Evolutionary conservation across 768 basidiomycete genomes (phyloP), one percentile per base, ranked within the genome.

Genomic region (Lyophyllum atratum): DNA sequence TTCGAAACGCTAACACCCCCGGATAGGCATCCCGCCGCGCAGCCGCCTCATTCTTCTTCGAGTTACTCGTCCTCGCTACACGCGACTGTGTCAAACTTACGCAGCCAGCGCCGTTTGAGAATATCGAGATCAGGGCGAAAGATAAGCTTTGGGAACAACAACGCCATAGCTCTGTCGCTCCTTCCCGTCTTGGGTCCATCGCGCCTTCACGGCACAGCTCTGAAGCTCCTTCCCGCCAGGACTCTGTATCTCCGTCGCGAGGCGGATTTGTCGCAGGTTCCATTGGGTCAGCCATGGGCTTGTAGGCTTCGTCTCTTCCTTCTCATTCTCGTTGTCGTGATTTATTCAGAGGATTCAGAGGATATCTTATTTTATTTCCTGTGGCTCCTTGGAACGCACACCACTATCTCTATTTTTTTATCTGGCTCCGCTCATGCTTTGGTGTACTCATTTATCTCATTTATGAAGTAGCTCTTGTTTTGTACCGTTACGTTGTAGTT

Each of bases 1-100:
- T 15, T 57, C 44, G 51, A 54, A 39, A 60, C 19, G 28, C 33
- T 62, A 11, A 66, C 25, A 2, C 25, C 14, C 9, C 37, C 49
- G 33, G 49, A 48, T 63, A 95, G 92, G 90, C 94, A 12, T 90
- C 93, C 10, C 88, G 92, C 46, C 86, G 93, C 40, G 97, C 95
- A 12, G 94, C 96, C 1, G 86, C 96, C 1, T 87, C 93, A 1
- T 98, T 99, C 79, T 99, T 99, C 81, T 99, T 99, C 69, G 97
- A 99, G 72, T 74, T 98, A 31, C 86, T 99, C 26, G 93, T 98
- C 1, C 84, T 99, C 1, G 89, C 93, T 10, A 98, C 96, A 4
- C 87, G 92, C 31, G 95, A 98, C 70, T 94, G 91, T 68, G 77
- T 99, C 63, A 85, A 90, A 64, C 72, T 99, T 43, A 74, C 84